phyloP scores from a whole-genome alignment of 176 grass and related monocot species.

The Dendrocalamus sinicus region DNA sequence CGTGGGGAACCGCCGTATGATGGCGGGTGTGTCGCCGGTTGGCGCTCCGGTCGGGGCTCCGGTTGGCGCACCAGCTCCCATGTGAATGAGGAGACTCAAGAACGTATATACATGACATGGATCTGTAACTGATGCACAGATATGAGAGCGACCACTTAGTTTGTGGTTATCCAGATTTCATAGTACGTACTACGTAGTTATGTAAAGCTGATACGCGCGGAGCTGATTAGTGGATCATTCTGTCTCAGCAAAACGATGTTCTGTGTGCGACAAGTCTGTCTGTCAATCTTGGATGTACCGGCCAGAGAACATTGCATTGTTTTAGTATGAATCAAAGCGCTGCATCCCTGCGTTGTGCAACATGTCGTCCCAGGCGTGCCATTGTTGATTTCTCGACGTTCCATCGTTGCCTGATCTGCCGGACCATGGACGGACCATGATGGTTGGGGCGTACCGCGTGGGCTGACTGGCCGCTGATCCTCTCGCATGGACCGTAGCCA shows the following conservation, averaged over 20 bases:
- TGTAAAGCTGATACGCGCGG: neutral
- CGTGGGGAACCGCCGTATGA: slow-evolving; percentile 35
- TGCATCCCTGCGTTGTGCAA: neutral
- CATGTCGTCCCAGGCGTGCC: no score
- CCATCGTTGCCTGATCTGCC: no score
- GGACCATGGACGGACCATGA: no score
- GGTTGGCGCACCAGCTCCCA: neutral
- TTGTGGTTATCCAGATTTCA: neutral
- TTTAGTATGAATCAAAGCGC: neutral
- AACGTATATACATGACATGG: neutral
- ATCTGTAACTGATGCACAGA: neutral
- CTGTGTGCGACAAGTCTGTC: neutral
- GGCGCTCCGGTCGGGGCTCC: slow-evolving; percentile 26
- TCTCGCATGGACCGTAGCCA: no score
- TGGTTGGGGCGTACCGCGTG: no score
- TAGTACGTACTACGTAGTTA: neutral
- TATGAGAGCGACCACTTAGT: neutral
- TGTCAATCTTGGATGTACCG: neutral
- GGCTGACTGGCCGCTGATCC: no score
- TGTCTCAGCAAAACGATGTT: neutral
- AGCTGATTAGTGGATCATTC: neutral
- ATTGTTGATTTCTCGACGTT: no score
- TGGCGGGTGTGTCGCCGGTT: slow-evolving; percentile 9
- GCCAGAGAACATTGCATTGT: neutral
- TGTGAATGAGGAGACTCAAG: neutral